A percentile compares a stretch with the other conserved stretches of the same genome.
These are phyloP conservation scores for Vigna mungo DNA, from an alignment of 306 rosid species.

Conservation along the genomic window DNA sequence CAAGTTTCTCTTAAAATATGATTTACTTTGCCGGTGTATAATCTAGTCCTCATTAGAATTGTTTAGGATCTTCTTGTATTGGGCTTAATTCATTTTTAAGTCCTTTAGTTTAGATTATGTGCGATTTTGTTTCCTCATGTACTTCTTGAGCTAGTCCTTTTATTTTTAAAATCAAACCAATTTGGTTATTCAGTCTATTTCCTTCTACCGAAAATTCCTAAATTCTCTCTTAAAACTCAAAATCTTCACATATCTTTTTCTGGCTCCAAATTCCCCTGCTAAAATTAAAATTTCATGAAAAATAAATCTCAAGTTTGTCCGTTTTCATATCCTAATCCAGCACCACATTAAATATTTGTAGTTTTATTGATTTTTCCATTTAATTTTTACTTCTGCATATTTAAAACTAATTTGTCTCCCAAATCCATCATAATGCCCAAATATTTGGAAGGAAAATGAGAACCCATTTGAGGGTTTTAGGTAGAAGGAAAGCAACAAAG, in stretches of 20 bases:
- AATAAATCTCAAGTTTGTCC: neutral
- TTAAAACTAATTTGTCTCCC: neutral
- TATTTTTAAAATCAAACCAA: neutral
- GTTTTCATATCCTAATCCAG: neutral
- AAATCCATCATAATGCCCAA: neutral
- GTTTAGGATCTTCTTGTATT: no score
- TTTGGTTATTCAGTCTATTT: neutral
- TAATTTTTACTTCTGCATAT: neutral
- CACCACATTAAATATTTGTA: neutral
- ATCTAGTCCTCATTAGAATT: no score
- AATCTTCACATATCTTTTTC: neutral
- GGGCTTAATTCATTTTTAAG: neutral
- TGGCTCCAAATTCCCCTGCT: neutral
- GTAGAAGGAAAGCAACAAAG: neutral
- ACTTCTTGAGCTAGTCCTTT: neutral
- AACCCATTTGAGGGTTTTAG: neutral
- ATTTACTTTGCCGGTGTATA: no score
- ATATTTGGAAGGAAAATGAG: neutral
- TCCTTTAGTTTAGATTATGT: neutral
- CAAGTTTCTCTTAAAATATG: no score
- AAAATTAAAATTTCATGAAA: neutral
- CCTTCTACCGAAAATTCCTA: neutral
- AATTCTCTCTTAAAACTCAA: neutral
- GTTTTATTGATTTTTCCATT: neutral
- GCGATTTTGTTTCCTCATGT: no score